phyloP scores from a whole-genome alignment of 805 yeast species.

The Saccharomycopsis malanga region DNA sequence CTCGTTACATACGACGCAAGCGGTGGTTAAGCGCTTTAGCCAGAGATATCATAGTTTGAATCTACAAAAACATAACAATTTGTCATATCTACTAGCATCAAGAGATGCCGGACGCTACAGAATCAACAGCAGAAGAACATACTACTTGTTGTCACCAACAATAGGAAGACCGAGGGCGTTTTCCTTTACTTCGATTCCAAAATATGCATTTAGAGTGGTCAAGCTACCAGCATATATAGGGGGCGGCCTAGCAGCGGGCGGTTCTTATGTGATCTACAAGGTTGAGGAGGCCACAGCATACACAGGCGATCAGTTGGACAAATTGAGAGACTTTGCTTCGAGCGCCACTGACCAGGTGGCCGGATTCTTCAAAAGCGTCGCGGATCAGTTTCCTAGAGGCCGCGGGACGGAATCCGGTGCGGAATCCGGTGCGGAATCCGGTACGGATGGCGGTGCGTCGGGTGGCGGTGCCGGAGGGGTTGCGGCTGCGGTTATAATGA shows the following conservation, averaged over 20 bases:
- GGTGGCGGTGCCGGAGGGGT: conserved; percentile 49
- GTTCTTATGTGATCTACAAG: conserved; percentile 86
- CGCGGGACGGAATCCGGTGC: conserved; percentile 5
- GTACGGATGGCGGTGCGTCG: conserved; percentile 18
- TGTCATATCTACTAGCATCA: conserved; percentile 10
- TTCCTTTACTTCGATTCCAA: conserved; percentile 38
- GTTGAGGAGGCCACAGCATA: conserved; percentile 77
- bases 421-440: neutral
- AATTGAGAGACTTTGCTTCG: conserved; percentile 56
- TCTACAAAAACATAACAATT: conserved; percentile 6
- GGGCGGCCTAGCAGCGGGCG: conserved; percentile 90
- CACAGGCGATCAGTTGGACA: conserved; percentile 58
- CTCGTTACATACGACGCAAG: neutral
- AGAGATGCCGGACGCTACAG: conserved; percentile 7
- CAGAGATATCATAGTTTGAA: neutral
- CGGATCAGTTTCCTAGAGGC: conserved; percentile 36
- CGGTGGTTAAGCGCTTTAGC: neutral
- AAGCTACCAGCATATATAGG: conserved; percentile 79
- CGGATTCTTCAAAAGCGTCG: conserved; percentile 25
- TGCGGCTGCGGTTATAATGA: conserved; percentile 31
- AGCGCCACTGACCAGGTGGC: conserved; percentile 39
- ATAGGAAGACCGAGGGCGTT: conserved; percentile 17
- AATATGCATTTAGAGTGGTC: conserved; percentile 45
- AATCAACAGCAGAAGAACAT: conserved; percentile 3
- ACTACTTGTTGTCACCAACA: conserved; percentile 2